A percentile compares a stretch with the other conserved stretches of the same genome.
These are phyloP conservation scores for Exophiala xenobiotica DNA, from an alignment of 2,329 filamentous ascomycete genomes.

Conservation along the genomic window DNA sequence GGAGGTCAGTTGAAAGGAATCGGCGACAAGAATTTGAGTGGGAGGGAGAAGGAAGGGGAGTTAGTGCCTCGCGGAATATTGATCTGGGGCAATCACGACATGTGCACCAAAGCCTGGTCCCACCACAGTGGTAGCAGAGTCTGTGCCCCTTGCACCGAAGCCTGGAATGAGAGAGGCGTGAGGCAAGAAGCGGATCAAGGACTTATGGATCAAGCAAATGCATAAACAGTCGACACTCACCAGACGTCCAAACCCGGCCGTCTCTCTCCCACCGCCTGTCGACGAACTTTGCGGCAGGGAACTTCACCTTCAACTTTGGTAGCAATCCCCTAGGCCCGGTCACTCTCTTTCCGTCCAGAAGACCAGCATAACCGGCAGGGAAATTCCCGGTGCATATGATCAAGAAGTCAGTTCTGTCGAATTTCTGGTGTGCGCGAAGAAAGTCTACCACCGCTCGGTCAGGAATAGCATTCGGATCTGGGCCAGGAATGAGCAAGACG, in stretches of 20 bases:
- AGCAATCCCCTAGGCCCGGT: constrained; percentile 26
- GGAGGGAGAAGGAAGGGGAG: no score
- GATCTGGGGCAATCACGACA: no score
- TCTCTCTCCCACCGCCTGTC: constrained; percentile 33
- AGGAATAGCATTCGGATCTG: constrained; percentile 35
- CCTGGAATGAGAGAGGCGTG: no score
- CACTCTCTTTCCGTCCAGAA: constrained; percentile 26
- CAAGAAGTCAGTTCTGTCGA: constrained; percentile 29
- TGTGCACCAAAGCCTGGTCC: no score
- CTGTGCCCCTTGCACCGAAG: no score
- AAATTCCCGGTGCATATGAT: constrained; percentile 30
- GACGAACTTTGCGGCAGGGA: constrained; percentile 22
- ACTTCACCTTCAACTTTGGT: constrained; percentile 21
- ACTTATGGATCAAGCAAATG: no score
- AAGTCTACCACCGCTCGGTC: constrained; percentile 35
- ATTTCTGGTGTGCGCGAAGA: constrained; percentile 35
- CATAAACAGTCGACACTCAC: constrained; percentile 29
- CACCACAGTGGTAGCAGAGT: no score
- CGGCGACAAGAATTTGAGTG: background rate
- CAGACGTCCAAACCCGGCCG: constrained; percentile 37
- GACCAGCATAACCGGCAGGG: constrained; percentile 22
- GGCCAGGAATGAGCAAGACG: constrained; percentile 40
- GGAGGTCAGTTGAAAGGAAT: background rate
- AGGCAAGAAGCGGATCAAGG: no score
- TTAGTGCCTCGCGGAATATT: no score